Evolutionary conservation across 1,284 basidiomycete species (phyloP).

Genomic region (Fistulina hepatica): DNA sequence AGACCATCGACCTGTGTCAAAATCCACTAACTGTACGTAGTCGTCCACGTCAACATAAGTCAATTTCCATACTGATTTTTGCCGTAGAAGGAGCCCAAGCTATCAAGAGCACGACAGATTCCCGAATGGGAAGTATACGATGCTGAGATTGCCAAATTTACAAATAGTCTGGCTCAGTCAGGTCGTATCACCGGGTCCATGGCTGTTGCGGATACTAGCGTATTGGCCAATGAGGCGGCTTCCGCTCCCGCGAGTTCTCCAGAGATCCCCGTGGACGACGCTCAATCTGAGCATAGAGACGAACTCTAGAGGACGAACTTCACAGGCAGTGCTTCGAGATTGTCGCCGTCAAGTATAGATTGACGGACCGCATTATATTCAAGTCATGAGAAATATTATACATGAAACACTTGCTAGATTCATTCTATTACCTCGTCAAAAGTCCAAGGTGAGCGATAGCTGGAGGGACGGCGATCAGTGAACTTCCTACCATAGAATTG

Average conservation of each 20-base stretch:
- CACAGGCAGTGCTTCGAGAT: too few relatives aligned
- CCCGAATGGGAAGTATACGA: slow-evolving; percentile 98
- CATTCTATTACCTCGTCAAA: too few relatives aligned
- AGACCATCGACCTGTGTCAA: slow-evolving; percentile 89
- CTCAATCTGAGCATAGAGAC: too few relatives aligned
- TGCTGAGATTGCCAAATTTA: slow-evolving; percentile 63
- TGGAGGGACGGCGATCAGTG: too few relatives aligned
- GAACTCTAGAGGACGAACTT: too few relatives aligned
- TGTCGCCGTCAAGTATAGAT: too few relatives aligned
- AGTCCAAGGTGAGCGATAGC: too few relatives aligned
- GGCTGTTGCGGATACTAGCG: slow-evolving; percentile 61
- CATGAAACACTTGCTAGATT: too few relatives aligned
- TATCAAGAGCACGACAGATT: slow-evolving; percentile 85
- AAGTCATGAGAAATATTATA: too few relatives aligned
- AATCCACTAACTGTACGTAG: slow-evolving; percentile 76
- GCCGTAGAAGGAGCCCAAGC: slow-evolving; percentile 86
- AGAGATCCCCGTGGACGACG: slow-evolving; percentile 6
- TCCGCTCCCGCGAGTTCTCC: slow-evolving; percentile 18
- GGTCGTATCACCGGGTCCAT: slow-evolving; percentile 57
- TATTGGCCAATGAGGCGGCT: slow-evolving; percentile 45
- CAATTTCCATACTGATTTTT: slow-evolving; percentile 2
- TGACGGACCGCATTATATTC: too few relatives aligned
- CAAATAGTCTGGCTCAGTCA: slow-evolving; percentile 51
- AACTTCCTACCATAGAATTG: too few relatives aligned
- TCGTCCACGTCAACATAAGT: not conserved